phyloP scores from a whole-genome alignment of 192 early-diverging fungal genomes.

The Geranomyces michiganensis region DNA sequence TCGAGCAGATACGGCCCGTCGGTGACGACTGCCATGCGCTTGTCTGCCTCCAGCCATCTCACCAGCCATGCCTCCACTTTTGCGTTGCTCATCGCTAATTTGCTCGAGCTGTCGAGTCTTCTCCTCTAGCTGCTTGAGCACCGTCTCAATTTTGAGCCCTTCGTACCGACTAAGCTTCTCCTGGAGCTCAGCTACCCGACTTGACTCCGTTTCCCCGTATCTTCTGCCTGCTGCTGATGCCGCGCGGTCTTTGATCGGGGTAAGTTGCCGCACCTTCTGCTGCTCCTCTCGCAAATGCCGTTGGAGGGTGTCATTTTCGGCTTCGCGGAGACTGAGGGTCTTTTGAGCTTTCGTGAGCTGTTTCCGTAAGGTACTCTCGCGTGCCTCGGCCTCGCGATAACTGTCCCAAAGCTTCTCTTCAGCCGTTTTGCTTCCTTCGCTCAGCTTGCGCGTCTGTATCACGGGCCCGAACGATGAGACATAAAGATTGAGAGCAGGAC shows the following conservation, averaged over 20 bases:
- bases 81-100: constrained; percentile 39
- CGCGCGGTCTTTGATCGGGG: constrained; percentile 39
- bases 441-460: constrained; percentile 47
- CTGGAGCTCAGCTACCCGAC: constrained; percentile 37
- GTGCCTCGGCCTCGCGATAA: constrained; percentile 57
- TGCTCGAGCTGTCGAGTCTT: constrained; percentile 52
- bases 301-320: constrained; percentile 45
- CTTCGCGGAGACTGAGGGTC: constrained; percentile 35
- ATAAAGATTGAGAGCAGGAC: neutral
- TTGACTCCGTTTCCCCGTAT: constrained; percentile 25
- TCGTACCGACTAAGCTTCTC: constrained; percentile 48
- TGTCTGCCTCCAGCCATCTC: constrained; percentile 15
- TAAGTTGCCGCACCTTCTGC: constrained; percentile 35
- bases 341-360: constrained; percentile 51
- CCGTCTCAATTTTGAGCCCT: constrained; percentile 49
- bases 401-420: constrained; percentile 65
- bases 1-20: constrained; percentile 29
- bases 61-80: constrained; percentile 24
- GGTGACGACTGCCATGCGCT: neutral
- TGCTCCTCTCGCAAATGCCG: constrained; percentile 55
- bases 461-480: neutral
- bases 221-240: constrained; percentile 26
- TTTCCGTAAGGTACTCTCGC: constrained; percentile 52
- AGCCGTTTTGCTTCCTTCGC: constrained; percentile 52
- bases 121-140: constrained; percentile 50